Percentiles rank a stretch among this genome's conserved stretches.
These are phyloP conservation scores for Scleroderma bovista DNA, from an alignment of 768 basidiomycete species.

Conservation along the genomic window DNA sequence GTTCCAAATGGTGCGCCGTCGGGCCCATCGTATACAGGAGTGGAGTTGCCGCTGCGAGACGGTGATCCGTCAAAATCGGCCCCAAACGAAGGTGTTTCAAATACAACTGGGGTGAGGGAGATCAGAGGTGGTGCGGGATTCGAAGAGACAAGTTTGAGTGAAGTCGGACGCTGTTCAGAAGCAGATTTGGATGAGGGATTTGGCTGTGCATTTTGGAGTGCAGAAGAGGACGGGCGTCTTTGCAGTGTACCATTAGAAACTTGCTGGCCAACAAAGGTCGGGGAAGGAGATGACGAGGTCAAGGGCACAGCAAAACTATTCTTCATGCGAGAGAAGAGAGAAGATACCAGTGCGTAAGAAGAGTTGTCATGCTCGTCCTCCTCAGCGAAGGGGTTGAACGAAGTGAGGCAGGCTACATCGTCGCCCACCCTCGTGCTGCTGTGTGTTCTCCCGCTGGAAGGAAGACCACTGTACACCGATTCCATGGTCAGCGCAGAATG, in stretches of 20 bases:
- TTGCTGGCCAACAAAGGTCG: conserved; percentile 29
- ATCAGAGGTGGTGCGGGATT: conserved; percentile 76
- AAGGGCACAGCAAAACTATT: conserved; percentile 69
- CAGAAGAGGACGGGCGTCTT: conserved; percentile 52
- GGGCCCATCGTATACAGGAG: conserved; percentile 49
- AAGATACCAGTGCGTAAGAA: conserved; percentile 78
- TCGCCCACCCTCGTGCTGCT: conserved; percentile 52
- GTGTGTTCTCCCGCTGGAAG: conserved; percentile 46
- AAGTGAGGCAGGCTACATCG: conserved; percentile 72
- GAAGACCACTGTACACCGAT: conserved; percentile 34
- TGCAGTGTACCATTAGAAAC: conserved; percentile 37
- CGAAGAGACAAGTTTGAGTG: conserved; percentile 46
- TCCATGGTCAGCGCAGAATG: conserved; percentile 23
- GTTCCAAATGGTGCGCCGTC: conserved; percentile 61
- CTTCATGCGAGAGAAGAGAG: conserved; percentile 76
- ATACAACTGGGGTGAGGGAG: conserved; percentile 80
- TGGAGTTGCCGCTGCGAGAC: conserved; percentile 43
- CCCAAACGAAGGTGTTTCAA: conserved; percentile 68
- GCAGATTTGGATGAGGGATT: conserved; percentile 43
- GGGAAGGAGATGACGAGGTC: conserved; percentile 41
- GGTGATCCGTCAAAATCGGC: conserved; percentile 58
- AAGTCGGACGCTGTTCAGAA: conserved; percentile 51
- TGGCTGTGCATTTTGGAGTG: conserved; percentile 40
- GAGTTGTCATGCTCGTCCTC: conserved; percentile 89
- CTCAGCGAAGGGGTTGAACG: conserved; percentile 89